Percentiles rank a stretch among this genome's conserved stretches.
Conservation (phyloP, 2,329 filamentous ascomycete species). For the Diaporthe sp. region DNA sequence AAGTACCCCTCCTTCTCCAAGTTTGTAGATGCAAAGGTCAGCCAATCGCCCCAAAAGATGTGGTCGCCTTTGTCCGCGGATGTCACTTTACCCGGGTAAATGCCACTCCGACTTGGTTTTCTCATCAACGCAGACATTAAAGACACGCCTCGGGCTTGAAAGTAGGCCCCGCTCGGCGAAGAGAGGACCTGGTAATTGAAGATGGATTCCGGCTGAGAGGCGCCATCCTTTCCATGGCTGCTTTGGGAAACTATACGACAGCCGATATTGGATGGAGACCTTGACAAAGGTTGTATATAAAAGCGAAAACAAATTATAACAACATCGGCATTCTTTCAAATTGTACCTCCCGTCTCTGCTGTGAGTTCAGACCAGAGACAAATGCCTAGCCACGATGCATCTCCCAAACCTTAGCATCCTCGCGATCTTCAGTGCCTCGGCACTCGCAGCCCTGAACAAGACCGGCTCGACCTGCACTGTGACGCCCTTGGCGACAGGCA, state of each 20-base stretch:
- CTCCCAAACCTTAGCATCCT: conserved; percentile 28
- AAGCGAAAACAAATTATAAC: not conserved
- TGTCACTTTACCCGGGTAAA: conserved; percentile 16
- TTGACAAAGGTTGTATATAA: not conserved
- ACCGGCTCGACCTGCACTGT: conserved; percentile 47
- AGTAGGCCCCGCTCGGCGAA: not conserved
- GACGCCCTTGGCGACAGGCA: conserved; percentile 42
- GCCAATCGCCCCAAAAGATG: not conserved
- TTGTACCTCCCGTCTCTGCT: not conserved
- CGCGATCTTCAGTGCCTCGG: conserved; percentile 30
- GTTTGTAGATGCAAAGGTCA: too few species aligned
- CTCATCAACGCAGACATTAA: not conserved
- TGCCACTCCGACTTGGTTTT: not conserved
- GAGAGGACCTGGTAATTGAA: not conserved
- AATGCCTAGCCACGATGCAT: not conserved
- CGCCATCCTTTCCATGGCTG: not conserved
- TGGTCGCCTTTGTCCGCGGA: not conserved
- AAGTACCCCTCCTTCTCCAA: not conserved
- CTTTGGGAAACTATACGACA: not conserved
- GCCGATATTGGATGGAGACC: not conserved
- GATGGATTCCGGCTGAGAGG: not conserved
- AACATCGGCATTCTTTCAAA: not conserved
- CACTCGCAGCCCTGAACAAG: conserved; percentile 44
- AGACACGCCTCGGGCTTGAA: not conserved
- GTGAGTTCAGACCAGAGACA: not conserved